These are phyloP conservation scores for Tanacetum coccineum DNA, from an alignment of 129 eudicot species.

Conservation along the genomic window DNA sequence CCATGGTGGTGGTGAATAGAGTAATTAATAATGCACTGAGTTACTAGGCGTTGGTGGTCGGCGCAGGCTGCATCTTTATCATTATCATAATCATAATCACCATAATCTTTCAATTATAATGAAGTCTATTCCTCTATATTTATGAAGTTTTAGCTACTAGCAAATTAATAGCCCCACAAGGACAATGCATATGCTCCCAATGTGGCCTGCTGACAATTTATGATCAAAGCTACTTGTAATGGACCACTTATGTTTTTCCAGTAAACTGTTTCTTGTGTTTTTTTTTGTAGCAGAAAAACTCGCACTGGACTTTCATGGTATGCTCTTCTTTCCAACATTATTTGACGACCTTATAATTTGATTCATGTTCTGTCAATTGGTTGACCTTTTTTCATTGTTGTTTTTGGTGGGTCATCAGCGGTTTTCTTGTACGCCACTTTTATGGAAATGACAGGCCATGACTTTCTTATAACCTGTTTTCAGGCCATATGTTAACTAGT, in stretches of 20 bases:
- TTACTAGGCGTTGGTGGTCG: background rate
- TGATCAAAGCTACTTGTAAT: slow-evolving; percentile 38
- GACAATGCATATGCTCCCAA: slow-evolving; percentile 34
- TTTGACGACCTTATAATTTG: background rate
- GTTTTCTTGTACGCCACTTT: no score
- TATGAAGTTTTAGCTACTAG: slow-evolving; percentile 15
- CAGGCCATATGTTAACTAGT: background rate
- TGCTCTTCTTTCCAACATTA: background rate
- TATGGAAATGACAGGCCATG: background rate
- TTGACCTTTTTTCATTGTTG: background rate
- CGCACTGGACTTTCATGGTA: background rate
- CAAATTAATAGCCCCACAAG: slow-evolving; percentile 26
- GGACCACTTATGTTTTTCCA: slow-evolving; percentile 30
- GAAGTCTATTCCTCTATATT: slow-evolving; percentile 2
- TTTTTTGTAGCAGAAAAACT: background rate
- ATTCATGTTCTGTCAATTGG: background rate
- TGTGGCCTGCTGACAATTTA: slow-evolving; percentile 22
- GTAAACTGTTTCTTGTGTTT: slow-evolving; percentile 5
- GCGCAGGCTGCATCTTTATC: slow-evolving; percentile 5
- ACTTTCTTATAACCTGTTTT: background rate
- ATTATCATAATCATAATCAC: background rate
- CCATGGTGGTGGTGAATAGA: background rate
- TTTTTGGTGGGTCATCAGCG: background rate
- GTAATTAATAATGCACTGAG: background rate
- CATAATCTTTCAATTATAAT: slow-evolving; percentile 11